phyloP scores from a whole-genome alignment of 306 rosid species.

The Carpinus fangiana region DNA sequence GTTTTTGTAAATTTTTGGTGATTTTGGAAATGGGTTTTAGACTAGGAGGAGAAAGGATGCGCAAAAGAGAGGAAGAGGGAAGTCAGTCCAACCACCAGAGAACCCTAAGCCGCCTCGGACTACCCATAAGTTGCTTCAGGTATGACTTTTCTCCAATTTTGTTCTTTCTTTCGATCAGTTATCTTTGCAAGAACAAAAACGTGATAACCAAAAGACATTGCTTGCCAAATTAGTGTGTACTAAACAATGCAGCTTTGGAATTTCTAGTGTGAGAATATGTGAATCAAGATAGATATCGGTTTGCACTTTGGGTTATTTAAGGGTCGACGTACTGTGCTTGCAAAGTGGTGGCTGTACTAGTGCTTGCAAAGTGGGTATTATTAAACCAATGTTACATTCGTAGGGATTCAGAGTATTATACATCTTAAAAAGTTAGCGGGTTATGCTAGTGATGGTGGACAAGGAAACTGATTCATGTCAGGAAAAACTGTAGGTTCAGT shows the following conservation, averaged over 20 bases:
- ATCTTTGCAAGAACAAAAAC: not conserved
- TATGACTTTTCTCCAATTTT: constrained; percentile 23
- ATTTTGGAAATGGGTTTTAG: constrained; percentile 36
- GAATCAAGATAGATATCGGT: not conserved
- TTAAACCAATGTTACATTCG: not conserved
- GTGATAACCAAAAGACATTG: not conserved
- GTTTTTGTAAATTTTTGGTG: not conserved
- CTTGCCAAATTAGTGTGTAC: not conserved
- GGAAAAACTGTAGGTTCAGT: not conserved
- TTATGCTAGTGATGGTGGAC: not conserved
- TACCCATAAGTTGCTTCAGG: constrained; percentile 92
- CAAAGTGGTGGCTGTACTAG: not conserved
- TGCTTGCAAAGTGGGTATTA: not conserved
- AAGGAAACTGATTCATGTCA: not conserved
- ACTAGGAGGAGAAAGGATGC: constrained; percentile 57
- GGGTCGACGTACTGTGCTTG: not conserved
- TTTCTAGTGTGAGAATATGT: not conserved
- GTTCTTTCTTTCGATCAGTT: not conserved
- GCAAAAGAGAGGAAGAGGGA: constrained; percentile 40
- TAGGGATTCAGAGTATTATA: not conserved
- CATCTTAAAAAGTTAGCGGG: not conserved
- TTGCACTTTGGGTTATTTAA: not conserved
- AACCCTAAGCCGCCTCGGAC: constrained; percentile 60
- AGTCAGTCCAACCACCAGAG: constrained; percentile 37
- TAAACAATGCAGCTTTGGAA: not conserved